Evolutionary conservation across 768 basidiomycete genomes (phyloP).

Genomic region (Mycena venus): DNA sequence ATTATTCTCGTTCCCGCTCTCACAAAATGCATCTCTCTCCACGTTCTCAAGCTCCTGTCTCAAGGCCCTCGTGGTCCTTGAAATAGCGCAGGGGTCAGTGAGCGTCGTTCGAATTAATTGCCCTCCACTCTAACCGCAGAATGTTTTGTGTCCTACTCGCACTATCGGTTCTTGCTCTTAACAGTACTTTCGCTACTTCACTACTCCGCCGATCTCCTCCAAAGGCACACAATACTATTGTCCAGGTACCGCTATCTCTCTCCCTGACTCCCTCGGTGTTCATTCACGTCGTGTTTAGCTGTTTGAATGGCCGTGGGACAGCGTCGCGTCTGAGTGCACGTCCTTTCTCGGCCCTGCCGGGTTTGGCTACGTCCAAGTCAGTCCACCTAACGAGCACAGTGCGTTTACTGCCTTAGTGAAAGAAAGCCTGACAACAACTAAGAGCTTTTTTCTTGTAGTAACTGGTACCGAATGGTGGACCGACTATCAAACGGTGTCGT

Average conservation of each 20-base stretch:
- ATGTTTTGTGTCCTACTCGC: not conserved
- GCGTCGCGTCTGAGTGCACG: constrained; percentile 59
- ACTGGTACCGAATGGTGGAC: constrained; percentile 58
- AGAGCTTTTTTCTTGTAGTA: too few species aligned
- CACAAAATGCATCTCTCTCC: not conserved
- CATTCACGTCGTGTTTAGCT: constrained; percentile 42
- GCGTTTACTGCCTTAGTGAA: not conserved
- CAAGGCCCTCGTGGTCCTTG: not conserved
- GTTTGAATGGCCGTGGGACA: constrained; percentile 59
- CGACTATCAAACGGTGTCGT: constrained; percentile 62
- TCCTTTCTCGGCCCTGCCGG: constrained; percentile 60
- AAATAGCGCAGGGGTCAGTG: not conserved
- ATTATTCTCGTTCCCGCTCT: not conserved
- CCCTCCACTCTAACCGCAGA: not conserved
- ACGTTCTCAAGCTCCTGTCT: not conserved
- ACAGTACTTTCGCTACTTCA: not conserved
- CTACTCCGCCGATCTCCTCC: not conserved
- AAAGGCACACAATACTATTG: constrained; percentile 8
- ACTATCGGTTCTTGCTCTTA: not conserved
- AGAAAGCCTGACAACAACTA: not conserved
- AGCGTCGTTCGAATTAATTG: not conserved
- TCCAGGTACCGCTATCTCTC: constrained; percentile 5
- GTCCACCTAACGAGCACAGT: constrained; percentile 53
- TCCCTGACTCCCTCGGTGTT: not conserved
- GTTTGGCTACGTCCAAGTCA: constrained; percentile 57